Evolutionary conservation across 2,329 filamentous ascomycete species (phyloP).

Genomic region (Orbilia javanica): DNA sequence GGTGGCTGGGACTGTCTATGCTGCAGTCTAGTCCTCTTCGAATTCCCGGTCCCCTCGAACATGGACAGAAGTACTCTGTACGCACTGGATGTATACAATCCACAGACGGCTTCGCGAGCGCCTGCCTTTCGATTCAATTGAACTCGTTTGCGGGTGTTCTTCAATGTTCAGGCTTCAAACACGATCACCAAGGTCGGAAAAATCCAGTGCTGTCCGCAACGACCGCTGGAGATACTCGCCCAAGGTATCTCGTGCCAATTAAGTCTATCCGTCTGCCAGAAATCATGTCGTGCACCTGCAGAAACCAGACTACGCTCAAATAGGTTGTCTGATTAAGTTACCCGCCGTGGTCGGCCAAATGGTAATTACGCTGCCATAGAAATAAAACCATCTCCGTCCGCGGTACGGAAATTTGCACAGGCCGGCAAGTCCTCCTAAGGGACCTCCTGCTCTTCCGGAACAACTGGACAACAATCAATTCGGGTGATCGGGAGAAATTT

Average conservation of each 20-base stretch:
- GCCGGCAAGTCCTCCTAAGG: background rate
- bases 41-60: no score
- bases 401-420: conserved; percentile 55
- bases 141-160: background rate
- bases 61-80: no score
- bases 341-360: conserved; percentile 48
- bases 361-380: conserved; percentile 23
- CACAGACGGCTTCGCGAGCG: background rate
- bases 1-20: conserved; percentile 22
- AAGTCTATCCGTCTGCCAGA: conserved; percentile 7
- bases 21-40: background rate
- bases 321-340: conserved; percentile 18
- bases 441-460: conserved; percentile 57
- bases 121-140: background rate
- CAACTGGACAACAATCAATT: conserved; percentile 32
- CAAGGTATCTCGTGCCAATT: conserved; percentile 19
- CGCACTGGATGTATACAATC: no score
- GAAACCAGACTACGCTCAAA: conserved; percentile 15
- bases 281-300: conserved; percentile 29
- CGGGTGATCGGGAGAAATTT: conserved; percentile 58
- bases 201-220: background rate
- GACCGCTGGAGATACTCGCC: no score
- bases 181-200: no score
- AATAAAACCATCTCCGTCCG: conserved; percentile 33
- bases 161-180: no score